phyloP scores from a whole-genome alignment of 768 basidiomycete genomes.

The Leccinum subgranulosum region DNA sequence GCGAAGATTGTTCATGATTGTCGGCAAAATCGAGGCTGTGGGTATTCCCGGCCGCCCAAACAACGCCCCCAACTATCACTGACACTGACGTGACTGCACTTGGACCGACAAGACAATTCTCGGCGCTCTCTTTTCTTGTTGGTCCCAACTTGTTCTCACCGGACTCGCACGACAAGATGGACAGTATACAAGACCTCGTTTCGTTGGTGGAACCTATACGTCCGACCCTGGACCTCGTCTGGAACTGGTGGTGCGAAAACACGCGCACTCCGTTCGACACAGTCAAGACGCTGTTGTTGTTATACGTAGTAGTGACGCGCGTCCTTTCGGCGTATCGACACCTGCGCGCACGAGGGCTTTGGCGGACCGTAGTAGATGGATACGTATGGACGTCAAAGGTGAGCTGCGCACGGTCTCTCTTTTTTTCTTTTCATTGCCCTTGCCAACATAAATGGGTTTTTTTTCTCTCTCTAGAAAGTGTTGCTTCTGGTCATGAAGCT shows the following conservation, averaged over 20 bases:
- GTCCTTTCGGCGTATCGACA: constrained; percentile 30
- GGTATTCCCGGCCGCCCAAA: neutral
- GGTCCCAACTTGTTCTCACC: neutral
- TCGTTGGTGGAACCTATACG: constrained; percentile 8
- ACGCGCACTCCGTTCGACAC: constrained; percentile 24
- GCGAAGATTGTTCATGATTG: constrained; percentile 48
- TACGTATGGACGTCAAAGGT: constrained; percentile 31
- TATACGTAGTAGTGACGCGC: constrained; percentile 32
- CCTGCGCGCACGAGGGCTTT: constrained; percentile 36
- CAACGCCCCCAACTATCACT: neutral
- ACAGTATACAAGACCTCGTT: constrained; percentile 2
- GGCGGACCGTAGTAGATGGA: constrained; percentile 22
- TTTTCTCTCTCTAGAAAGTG: constrained; percentile 38
- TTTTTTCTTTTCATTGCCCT: neutral
- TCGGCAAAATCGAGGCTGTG: neutral
- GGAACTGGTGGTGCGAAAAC: constrained; percentile 13
- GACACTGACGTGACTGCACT: no score
- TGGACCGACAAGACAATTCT: no score
- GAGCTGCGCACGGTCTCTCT: neutral
- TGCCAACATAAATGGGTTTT: neutral
- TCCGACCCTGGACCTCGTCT: constrained; percentile 4
- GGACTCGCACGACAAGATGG: neutral
- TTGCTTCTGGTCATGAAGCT: constrained; percentile 58
- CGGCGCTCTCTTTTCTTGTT: no score
- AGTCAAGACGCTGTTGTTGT: constrained; percentile 34